These are phyloP conservation scores for Microcyclospora pomicola DNA, from an alignment of 2,329 filamentous ascomycete species.

Conservation along the genomic window DNA sequence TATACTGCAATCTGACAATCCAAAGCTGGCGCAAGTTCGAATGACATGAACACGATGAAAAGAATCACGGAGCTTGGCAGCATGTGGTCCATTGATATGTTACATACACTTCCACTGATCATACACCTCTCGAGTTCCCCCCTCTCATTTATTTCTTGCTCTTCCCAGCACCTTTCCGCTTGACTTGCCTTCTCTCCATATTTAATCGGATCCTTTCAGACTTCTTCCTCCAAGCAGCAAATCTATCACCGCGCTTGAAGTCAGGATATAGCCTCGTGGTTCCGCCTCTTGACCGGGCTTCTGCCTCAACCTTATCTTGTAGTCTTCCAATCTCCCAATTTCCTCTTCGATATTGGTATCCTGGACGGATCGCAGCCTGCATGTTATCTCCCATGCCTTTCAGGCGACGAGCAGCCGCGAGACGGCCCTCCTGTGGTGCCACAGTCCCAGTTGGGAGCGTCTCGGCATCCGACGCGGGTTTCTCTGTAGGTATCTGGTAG, in stretches of 20 bases:
- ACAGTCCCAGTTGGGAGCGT: conserved; percentile 3
- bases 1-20: too few species aligned
- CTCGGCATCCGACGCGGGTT: conserved; percentile 6
- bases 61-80: too few species aligned
- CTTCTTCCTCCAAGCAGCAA: conserved; percentile 50
- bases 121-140: too few species aligned
- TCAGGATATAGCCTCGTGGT: conserved; percentile 10
- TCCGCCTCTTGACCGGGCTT: conserved; percentile 36
- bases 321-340: conserved; percentile 56
- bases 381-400: conserved; percentile 20
- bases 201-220: too few species aligned
- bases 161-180: too few species aligned
- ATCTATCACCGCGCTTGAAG: conserved; percentile 46
- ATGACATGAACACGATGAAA: too few species aligned
- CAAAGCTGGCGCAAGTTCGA: too few species aligned
- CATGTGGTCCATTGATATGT: too few species aligned
- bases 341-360: conserved; percentile 49
- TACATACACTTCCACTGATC: too few species aligned
- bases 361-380: conserved; percentile 30
- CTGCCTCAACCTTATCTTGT: conserved; percentile 41
- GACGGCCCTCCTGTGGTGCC: conserved; percentile 7
- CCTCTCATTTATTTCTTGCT: too few species aligned
- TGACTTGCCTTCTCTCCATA: too few species aligned
- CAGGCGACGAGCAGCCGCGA: conserved; percentile 8
- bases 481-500: conserved; percentile 22